Percentiles rank a stretch among this genome's conserved stretches.
These are phyloP conservation scores for Digitaria exilis DNA, from an alignment of 202 grass and related monocot genomes.

Conservation along the genomic window DNA sequence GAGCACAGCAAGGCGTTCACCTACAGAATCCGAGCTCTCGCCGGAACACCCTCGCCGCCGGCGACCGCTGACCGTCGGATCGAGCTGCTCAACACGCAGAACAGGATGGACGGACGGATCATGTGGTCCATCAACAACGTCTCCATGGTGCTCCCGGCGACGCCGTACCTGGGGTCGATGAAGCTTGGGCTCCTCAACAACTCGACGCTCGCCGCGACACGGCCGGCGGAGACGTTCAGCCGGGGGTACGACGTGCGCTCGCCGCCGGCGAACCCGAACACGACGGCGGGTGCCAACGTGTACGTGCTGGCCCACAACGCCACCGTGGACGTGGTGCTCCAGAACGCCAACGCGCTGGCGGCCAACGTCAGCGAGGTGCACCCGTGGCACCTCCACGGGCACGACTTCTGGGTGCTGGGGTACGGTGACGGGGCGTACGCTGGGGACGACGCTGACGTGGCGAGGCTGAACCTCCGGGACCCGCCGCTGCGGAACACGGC, in stretches of 20 bases:
- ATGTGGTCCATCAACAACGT: conserved; percentile 87
- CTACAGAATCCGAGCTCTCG: background rate
- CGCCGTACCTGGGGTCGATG: conserved; percentile 61
- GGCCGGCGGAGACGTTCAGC: conserved; percentile 53
- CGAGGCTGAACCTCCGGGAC: conserved; percentile 28
- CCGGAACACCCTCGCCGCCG: conserved; percentile 33
- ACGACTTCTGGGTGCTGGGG: conserved; percentile 87
- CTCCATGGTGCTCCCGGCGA: conserved; percentile 68
- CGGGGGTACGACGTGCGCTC: conserved; percentile 53
- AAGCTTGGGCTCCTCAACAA: conserved; percentile 65
- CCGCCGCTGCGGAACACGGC: conserved; percentile 81
- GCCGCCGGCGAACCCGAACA: conserved; percentile 50
- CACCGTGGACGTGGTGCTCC: conserved; percentile 51
- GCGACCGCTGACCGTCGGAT: conserved; percentile 48
- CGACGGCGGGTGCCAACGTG: conserved; percentile 16
- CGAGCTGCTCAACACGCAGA: conserved; percentile 80
- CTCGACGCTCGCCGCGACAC: conserved; percentile 35
- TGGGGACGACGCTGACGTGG: background rate
- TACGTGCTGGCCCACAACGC: conserved; percentile 6
- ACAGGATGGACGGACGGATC: conserved; percentile 53
- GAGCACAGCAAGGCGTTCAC: conserved; percentile 19
- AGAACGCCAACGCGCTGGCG: conserved; percentile 63
- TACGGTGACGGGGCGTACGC: conserved; percentile 63
- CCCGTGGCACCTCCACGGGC: conserved; percentile 82
- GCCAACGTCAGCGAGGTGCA: conserved; percentile 56